Conservation (phyloP, 441 rosid species). For the Aquilaria agallochum region DNA sequence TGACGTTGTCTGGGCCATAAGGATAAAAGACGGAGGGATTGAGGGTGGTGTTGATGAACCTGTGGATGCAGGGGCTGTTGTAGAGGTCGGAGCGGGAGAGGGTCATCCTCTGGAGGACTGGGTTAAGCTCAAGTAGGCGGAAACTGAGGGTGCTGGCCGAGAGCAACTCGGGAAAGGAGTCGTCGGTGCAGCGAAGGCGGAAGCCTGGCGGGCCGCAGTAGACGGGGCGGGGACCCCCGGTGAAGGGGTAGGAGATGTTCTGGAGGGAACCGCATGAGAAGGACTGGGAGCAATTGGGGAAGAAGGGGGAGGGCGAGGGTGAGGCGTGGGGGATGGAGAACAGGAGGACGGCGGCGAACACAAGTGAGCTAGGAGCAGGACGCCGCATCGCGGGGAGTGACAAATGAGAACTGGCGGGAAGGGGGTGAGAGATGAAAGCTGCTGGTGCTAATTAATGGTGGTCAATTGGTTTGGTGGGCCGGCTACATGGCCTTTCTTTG, state of each 20-base stretch:
- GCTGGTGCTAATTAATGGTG: too few species aligned
- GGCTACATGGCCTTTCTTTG: too few species aligned
- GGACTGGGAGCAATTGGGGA: slow-evolving; percentile 15
- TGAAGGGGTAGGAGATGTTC: slow-evolving; percentile 35
- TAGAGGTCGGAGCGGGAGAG: slow-evolving; percentile 29
- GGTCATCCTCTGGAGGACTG: slow-evolving; percentile 9
- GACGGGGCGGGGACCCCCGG: slow-evolving; percentile 29
- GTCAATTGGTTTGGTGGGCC: too few species aligned
- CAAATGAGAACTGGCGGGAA: too few species aligned
- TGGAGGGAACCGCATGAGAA: slow-evolving; percentile 28
- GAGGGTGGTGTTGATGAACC: slow-evolving; percentile 21
- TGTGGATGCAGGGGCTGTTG: slow-evolving; percentile 21
- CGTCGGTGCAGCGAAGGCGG: slow-evolving; percentile 18
- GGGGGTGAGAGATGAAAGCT: too few species aligned
- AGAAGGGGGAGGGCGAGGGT: not conserved
- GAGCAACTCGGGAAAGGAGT: slow-evolving; percentile 12
- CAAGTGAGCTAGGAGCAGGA: too few species aligned
- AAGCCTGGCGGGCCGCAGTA: slow-evolving; percentile 32
- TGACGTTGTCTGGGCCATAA: not conserved
- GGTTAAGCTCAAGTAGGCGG: slow-evolving; percentile 25
- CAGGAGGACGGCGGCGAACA: not conserved
- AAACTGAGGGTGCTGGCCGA: slow-evolving; percentile 16
- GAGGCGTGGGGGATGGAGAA: not conserved
- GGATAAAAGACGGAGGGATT: slow-evolving; percentile 12
- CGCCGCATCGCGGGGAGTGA: too few species aligned